phyloP scores from a whole-genome alignment of 2,329 filamentous ascomycete genomes.

The Atkinsonella hypoxylon region DNA sequence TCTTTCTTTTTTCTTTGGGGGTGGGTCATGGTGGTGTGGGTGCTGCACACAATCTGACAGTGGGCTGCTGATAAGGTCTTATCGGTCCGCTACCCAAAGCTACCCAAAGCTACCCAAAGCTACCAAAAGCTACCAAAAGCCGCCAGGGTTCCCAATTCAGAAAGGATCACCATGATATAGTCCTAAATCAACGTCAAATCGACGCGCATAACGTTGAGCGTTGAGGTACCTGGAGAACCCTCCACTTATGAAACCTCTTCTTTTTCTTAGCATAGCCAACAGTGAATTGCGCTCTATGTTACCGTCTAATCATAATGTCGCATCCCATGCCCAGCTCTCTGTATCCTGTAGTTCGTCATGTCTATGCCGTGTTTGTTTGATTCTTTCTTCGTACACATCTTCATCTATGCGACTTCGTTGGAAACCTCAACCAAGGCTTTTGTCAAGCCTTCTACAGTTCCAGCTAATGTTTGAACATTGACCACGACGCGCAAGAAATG shows the following conservation, averaged over 20 bases:
- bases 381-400: neutral
- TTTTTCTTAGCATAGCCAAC: no score
- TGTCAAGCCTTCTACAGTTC: conserved; percentile 41
- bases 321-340: neutral
- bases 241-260: no score
- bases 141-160: no score
- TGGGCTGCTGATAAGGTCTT: neutral
- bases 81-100: neutral
- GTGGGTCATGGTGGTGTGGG: no score
- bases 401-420: conserved; percentile 7
- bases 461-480: conserved; percentile 40
- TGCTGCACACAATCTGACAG: no score
- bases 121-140: no score
- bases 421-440: conserved; percentile 39
- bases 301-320: neutral
- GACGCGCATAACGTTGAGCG: no score
- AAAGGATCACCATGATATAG: neutral
- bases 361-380: neutral
- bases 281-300: neutral
- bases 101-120: no score
- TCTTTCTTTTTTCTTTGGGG: neutral
- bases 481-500: conserved; percentile 50
- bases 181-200: no score
- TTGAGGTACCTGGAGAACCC: neutral
- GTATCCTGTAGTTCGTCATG: neutral